A percentile compares a stretch with the other conserved stretches of the same genome.
phyloP scores from a whole-genome alignment of 1,284 basidiomycete species.

The Cryptococcus floricola region DNA sequence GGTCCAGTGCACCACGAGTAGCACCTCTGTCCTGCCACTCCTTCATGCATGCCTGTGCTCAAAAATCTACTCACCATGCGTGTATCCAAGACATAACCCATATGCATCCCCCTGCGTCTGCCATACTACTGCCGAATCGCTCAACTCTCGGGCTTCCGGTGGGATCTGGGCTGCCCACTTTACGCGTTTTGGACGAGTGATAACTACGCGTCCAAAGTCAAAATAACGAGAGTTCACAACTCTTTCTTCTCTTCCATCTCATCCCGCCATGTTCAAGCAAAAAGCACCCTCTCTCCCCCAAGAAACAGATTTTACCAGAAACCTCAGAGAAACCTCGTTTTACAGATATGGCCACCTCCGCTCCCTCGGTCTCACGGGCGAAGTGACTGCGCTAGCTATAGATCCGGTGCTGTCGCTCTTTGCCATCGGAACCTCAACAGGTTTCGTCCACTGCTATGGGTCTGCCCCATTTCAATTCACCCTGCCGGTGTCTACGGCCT shows the following conservation, averaged over 20 bases:
- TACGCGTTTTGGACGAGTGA: no score
- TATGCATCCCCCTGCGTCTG: no score
- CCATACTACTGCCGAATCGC: neutral
- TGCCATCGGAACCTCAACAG: constrained; percentile 58
- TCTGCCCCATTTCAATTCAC: constrained; percentile 41
- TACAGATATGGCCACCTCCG: constrained; percentile 47
- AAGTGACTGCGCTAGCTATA: constrained; percentile 61
- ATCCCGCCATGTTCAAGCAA: constrained; percentile 42
- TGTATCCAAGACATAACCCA: no score
- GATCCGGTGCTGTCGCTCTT: constrained; percentile 71
- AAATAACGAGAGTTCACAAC: neutral
- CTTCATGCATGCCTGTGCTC: no score
- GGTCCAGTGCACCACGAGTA: no score
- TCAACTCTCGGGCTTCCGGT: neutral
- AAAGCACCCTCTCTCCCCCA: constrained; percentile 31
- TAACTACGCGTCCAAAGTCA: no score
- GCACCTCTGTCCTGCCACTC: no score
- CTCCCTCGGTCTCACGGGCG: constrained; percentile 48
- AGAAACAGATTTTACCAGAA: constrained; percentile 42
- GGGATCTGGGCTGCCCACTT: no score
- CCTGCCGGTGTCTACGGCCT: constrained; percentile 30
- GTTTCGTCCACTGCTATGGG: constrained; percentile 45
- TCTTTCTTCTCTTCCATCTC: neutral
- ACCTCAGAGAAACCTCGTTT: constrained; percentile 42
- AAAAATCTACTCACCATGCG: no score